Evolutionary conservation across 768 basidiomycete species (phyloP).

Genomic region (Calocybe indica): DNA sequence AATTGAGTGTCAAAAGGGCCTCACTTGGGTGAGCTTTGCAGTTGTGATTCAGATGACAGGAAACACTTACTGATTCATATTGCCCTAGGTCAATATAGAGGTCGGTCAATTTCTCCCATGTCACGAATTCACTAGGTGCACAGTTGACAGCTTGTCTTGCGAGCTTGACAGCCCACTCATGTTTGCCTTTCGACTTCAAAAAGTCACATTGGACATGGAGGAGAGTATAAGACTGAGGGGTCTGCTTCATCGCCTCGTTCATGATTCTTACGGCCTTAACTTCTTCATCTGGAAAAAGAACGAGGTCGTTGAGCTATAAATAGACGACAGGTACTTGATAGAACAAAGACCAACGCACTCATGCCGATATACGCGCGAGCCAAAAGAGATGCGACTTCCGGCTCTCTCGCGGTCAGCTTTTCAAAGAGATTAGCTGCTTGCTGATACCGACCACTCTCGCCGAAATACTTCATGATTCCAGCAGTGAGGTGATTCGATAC

Average conservation of each 20-base stretch:
- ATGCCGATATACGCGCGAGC: conserved; percentile 93
- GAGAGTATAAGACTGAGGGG: conserved; percentile 90
- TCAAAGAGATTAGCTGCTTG: conserved; percentile 92
- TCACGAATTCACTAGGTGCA: conserved; percentile 97
- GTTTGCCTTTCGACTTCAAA: conserved; percentile 76
- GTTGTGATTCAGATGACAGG: not conserved
- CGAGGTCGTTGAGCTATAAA: not conserved
- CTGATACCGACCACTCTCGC: conserved; percentile 82
- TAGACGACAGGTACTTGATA: not conserved
- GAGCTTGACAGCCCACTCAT: conserved; percentile 86
- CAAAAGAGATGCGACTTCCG: conserved; percentile 83
- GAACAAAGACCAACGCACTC: conserved; percentile 55
- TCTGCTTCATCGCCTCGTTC: conserved; percentile 72
- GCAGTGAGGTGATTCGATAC: conserved; percentile 96
- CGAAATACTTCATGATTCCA: conserved; percentile 95
- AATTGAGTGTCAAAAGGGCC: conserved; percentile 91
- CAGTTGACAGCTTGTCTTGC: conserved; percentile 96
- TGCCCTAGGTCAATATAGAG: conserved; percentile 87
- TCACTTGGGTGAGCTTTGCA: conserved; percentile 18
- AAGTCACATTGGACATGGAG: conserved; percentile 96
- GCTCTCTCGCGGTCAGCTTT: conserved; percentile 78
- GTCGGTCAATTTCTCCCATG: conserved; percentile 97
- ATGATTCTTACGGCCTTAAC: conserved; percentile 97
- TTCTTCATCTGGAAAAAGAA: conserved; percentile 72
- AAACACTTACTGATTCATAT: conserved; percentile 58